phyloP scores from a whole-genome alignment of 768 basidiomycete species.

The Leccinellum rugosiceps region DNA sequence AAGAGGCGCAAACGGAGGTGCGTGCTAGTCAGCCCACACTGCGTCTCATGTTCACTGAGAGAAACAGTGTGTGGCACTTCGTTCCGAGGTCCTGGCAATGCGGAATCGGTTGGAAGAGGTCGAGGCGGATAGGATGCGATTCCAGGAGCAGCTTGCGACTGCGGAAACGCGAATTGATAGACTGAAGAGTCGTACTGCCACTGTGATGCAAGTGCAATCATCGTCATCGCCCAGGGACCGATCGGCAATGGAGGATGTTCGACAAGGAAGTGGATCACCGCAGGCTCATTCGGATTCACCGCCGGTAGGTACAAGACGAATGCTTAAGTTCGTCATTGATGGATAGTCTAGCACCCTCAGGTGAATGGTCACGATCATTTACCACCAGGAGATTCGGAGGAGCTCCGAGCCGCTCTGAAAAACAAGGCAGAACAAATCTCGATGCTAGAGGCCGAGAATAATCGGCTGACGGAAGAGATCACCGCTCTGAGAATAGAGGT shows the following conservation, averaged over 20 bases:
- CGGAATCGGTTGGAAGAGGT: slow-evolving; percentile 49
- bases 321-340: slow-evolving; percentile 35
- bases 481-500: slow-evolving; percentile 46
- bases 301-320: slow-evolving; percentile 59
- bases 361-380: slow-evolving; percentile 39
- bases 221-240: slow-evolving; percentile 34
- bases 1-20: slow-evolving; percentile 61
- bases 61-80: slow-evolving; percentile 52
- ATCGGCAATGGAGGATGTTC: slow-evolving; percentile 24
- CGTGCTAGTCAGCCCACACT: slow-evolving; percentile 13
- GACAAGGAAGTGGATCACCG: slow-evolving; percentile 41
- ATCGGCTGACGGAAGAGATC: slow-evolving; percentile 44
- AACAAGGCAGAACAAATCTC: slow-evolving; percentile 42
- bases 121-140: slow-evolving; percentile 46
- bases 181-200: slow-evolving; percentile 51
- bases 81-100: slow-evolving; percentile 54
- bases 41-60: slow-evolving; percentile 8
- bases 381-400: slow-evolving; percentile 42
- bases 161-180: slow-evolving; percentile 66
- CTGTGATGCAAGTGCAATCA: slow-evolving; percentile 41
- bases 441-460: slow-evolving; percentile 46
- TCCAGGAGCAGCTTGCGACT: slow-evolving; percentile 47
- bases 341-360: slow-evolving; percentile 38
- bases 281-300: slow-evolving; percentile 57
- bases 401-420: slow-evolving; percentile 27